Conservation (phyloP, 768 basidiomycete species). For the Harrya chromipes region DNA sequence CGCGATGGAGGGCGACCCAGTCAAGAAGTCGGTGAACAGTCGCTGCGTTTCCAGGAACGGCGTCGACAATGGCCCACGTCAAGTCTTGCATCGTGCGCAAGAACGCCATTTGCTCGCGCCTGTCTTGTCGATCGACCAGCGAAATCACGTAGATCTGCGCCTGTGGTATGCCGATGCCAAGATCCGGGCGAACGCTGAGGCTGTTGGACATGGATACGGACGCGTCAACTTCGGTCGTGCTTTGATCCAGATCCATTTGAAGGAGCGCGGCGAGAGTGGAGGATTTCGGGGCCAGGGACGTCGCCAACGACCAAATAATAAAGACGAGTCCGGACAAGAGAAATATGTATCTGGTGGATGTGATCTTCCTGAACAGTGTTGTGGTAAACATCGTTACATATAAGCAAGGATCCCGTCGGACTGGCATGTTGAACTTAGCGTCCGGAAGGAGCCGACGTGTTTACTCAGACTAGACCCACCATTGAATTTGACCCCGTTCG, state of each 20-base stretch:
- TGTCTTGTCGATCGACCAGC: slow-evolving; percentile 52
- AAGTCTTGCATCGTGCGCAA: slow-evolving; percentile 46
- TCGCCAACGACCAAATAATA: slow-evolving; percentile 19
- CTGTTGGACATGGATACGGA: background rate
- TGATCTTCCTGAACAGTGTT: slow-evolving; percentile 6
- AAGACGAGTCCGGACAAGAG: slow-evolving; percentile 19
- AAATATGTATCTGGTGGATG: slow-evolving; percentile 23
- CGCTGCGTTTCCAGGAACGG: slow-evolving; percentile 39
- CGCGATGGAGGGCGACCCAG: slow-evolving; percentile 33
- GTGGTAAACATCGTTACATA: slow-evolving; percentile 9
- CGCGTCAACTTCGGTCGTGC: background rate
- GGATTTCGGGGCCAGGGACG: slow-evolving; percentile 7
- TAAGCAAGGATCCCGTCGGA: background rate
- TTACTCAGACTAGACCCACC: too few species aligned
- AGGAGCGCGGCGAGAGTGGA: slow-evolving; percentile 12
- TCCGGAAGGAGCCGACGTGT: too few species aligned
- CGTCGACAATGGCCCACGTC: slow-evolving; percentile 54
- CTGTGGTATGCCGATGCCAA: slow-evolving; percentile 38
- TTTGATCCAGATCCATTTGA: slow-evolving; percentile 15
- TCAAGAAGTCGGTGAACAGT: slow-evolving; percentile 41
- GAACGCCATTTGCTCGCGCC: slow-evolving; percentile 55
- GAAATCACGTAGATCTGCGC: slow-evolving; percentile 54
- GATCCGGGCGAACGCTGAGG: background rate
- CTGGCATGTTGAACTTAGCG: background rate
- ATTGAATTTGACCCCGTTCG: too few species aligned